Evolutionary conservation across 2,329 filamentous ascomycete genomes (phyloP), one percentile per base, ranked within the genome.

Genomic region (Phyllosticta citrichinensis): DNA sequence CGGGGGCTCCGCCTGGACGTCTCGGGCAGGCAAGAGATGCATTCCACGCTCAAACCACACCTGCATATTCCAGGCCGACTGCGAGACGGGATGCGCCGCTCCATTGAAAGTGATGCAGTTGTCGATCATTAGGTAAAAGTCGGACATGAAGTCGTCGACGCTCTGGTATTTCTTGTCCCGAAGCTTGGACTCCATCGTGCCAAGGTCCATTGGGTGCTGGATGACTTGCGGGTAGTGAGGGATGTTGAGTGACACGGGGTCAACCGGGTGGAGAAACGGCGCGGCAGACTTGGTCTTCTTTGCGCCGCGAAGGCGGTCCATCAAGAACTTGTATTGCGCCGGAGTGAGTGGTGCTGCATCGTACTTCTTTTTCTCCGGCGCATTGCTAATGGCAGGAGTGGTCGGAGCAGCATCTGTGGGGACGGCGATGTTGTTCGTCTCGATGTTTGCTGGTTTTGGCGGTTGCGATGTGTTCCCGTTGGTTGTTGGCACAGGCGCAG

Each of bases 61-160:
- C 60, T 81, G 77, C 71, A 87, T 79, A 58, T 80, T 83, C 64
- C 85, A 81, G 17, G 87, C 87, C 60, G 87, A 82, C 52, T 79
- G 76, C 0, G 91, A 88, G 55, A 97, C 85, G 0, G 83, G 77
- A 68, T 97, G 92, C 5, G 83, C 77, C 0, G 82, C 77, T 14
- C 93, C 92, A 71, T 99, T 99, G 81, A 96, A 99, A 0, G 79
- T 76, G 47, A 87, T 71, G 0, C 88, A 85, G 71, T 99, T 99
- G 62, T 85, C 78, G 64, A 93, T 83, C 71, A 99, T 87, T 59
- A 91, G 80, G 33, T 86, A 77, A 57, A 97, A 81, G 68, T 96
- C 91, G 54, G 80, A 78, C 66, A 86, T 84, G 70, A 96, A 87
- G 4, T 85, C 85, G 57, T 86, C 83, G n/a, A 91, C 80, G 5